Evolutionary conservation across 331 rosid genomes (phyloP).

Genomic region (Pyrus hybrid): DNA sequence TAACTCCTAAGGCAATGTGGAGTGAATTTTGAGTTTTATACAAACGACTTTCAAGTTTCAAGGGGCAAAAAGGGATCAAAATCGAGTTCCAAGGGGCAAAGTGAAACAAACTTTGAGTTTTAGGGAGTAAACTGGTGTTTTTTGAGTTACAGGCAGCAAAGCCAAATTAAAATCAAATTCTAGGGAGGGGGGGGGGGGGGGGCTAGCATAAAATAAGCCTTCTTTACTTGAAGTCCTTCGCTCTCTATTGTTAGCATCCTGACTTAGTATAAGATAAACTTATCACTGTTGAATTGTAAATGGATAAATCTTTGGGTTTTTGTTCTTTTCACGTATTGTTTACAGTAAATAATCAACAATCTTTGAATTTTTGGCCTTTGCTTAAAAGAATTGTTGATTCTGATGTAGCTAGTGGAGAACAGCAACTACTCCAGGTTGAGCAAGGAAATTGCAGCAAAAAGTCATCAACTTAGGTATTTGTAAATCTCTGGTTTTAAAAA

Average conservation of each 20-base stretch:
- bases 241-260: background rate
- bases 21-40: no score
- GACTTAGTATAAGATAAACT: background rate
- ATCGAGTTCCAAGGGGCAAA: no score
- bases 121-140: no score
- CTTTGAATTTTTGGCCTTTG: background rate
- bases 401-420: constrained; percentile 71
- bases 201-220: no score
- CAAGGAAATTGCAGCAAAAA: constrained; percentile 70
- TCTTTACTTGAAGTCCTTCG: background rate
- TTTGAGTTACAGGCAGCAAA: no score
- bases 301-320: background rate
- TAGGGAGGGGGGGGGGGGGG: no score
- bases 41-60: no score
- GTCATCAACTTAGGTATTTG: constrained; percentile 49
- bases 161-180: no score
- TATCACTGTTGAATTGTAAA: background rate
- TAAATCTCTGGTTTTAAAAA: background rate
- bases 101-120: no score
- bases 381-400: background rate
- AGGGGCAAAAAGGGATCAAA: no score
- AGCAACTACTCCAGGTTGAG: constrained; percentile 48
- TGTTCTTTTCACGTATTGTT: background rate
- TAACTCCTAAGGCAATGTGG: no score
- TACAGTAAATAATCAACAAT: background rate